A percentile compares a stretch with the other conserved stretches of the same genome.
phyloP scores from a whole-genome alignment of 1,284 basidiomycete species.

The Polyporus tsugae region DNA sequence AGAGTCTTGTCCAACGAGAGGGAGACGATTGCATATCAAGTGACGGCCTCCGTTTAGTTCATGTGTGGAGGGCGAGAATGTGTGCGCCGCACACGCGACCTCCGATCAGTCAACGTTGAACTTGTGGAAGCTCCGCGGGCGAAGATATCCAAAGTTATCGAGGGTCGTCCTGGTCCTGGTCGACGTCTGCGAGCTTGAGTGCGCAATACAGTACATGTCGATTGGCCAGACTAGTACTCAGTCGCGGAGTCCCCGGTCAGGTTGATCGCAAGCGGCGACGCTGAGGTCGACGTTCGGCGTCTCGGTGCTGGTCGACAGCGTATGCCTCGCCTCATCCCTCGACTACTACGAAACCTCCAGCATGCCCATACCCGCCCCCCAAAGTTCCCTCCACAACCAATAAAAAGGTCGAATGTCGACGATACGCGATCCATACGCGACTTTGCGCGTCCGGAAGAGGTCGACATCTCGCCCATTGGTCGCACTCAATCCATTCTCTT shows the following conservation, averaged over 20 bases:
- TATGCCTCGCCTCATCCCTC: constrained; percentile 75
- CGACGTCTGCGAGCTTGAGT: background rate
- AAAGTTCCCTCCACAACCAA: background rate
- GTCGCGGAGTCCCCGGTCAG: too few relatives aligned
- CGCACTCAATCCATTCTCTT: constrained; percentile 36
- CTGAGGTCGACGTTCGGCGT: background rate
- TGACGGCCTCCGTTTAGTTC: constrained; percentile 37
- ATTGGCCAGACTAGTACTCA: background rate
- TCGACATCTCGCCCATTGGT: constrained; percentile 31
- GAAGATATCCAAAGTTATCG: background rate
- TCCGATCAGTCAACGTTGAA: constrained; percentile 8
- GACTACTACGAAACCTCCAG: constrained; percentile 57
- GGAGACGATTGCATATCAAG: constrained; percentile 23
- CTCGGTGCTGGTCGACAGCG: constrained; percentile 10
- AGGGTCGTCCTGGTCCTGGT: background rate
- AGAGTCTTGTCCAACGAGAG: constrained; percentile 25
- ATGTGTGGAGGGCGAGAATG: constrained; percentile 15
- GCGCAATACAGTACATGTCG: background rate
- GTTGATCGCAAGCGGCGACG: background rate
- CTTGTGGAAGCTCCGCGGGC: constrained; percentile 1
- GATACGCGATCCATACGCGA: background rate
- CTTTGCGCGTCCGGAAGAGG: constrained; percentile 32
- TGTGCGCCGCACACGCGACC: constrained; percentile 9
- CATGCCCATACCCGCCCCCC: constrained; percentile 32
- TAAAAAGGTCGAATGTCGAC: background rate